Base-by-base conservation (phyloP, 140 eudicot species). In the Ambrosia hybrid region DNA sequence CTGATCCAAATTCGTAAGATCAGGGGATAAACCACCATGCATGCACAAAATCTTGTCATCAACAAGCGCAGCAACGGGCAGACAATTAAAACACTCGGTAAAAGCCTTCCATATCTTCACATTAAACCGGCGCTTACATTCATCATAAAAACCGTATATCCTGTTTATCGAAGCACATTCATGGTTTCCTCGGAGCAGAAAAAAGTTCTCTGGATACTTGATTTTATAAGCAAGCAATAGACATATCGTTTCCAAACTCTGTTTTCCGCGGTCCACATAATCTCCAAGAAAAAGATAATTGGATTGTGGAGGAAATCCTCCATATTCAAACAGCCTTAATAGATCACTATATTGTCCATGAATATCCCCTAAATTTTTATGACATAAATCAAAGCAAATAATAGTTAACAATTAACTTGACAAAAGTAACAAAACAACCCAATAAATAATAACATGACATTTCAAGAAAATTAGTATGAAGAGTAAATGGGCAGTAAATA, bases 11-110 rank as follows among this genome's bases (percentile, higher is more conserved):
- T 83, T 75, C 0, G 78, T 67, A 69, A 92, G 91, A 62, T 92
- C 98, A 0, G 98, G 98, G 36, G 95, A 89, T n/a, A 92, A 90
- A 3, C 98, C 98, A 45, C 98, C 98, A 76, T 92, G 98, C 98
- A 92, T 92, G 85, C 96, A 92, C 88, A 89, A 72, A 76, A 92
- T 89, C 85, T 89, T 89, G 79, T 92, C 98, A 78, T 92, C 96
- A 48, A 89, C 67, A 15, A 92, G 91, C 62, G 98, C 98, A 30
- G 96, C 96, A 71, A 92, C 98, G 7, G 98, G 98, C 51, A 91
- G 87, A 81, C 96, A 91, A 53, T 91, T 91, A 70, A 91, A 91
- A 77, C 96, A 84, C 26, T 92, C 95, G 1, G 96, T 92, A 71
- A 92, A 92, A 51, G 84, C 80, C 70, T 86, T 92, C 98, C 96